Evolutionary conservation across 1,139 yeast species (phyloP).

Genomic region (Candida tetrigidarum): DNA sequence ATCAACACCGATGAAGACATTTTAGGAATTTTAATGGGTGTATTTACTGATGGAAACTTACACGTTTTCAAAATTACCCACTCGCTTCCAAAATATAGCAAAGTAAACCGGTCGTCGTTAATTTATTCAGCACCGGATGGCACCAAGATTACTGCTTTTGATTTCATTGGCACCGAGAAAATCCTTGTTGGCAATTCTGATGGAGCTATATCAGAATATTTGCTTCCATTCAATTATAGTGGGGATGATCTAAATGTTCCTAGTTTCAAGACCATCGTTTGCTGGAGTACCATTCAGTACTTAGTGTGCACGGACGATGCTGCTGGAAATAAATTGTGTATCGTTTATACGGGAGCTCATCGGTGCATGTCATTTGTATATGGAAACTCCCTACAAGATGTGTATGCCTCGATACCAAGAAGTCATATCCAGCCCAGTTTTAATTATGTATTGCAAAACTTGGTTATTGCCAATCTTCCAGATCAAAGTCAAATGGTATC

Average conservation of each 20-base stretch:
- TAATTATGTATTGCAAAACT: conserved; percentile 30
- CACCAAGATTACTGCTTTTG: conserved; percentile 49
- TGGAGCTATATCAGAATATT: conserved; percentile 71
- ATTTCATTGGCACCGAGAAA: conserved; percentile 53
- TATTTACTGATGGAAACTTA: conserved; percentile 66
- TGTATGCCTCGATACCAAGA: conserved; percentile 26
- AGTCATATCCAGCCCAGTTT: conserved; percentile 29
- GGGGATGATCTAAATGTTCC: conserved; percentile 38
- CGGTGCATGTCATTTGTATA: conserved; percentile 43
- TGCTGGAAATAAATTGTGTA: conserved; percentile 32
- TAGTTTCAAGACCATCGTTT: conserved; percentile 49
- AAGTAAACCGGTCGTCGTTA: conserved; percentile 31
- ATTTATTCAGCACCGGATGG: conserved; percentile 25
- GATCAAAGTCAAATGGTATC: conserved; percentile 36
- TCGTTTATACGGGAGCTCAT: conserved; percentile 57
- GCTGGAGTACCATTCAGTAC: conserved; percentile 54
- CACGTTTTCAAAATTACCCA: conserved; percentile 51
- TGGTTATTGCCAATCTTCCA: conserved; percentile 28
- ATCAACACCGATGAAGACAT: conserved; percentile 25
- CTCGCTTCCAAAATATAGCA: conserved; percentile 22
- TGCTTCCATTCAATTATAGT: conserved; percentile 29
- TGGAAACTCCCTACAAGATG: conserved; percentile 41
- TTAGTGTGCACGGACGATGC: conserved; percentile 40
- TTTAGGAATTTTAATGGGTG: conserved; percentile 55
- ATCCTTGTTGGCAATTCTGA: conserved; percentile 66